Evolutionary conservation across 495 filamentous ascomycete genomes (phyloP), one percentile per base, ranked within the genome.

Genomic region (Trichocladium uniseriatum): DNA sequence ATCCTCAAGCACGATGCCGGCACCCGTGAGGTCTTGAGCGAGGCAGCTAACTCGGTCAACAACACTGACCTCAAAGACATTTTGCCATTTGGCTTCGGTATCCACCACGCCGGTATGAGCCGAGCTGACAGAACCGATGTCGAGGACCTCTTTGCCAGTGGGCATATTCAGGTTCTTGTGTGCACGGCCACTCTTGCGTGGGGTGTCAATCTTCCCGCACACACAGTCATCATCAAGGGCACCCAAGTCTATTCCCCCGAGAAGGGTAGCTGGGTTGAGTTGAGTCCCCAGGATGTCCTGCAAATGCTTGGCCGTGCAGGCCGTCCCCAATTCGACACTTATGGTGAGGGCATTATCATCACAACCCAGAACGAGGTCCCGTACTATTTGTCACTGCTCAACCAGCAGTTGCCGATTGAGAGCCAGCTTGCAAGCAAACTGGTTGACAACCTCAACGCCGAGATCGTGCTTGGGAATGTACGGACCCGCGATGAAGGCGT

Each of bases 281-380:
- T 99, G 49, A 95, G 89, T 56, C 92, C 94, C 10, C 92, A 99
- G 60, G 92, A 99, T 68, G 91, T 97, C 36, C 74, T 99, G 29
- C 92, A 99, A 65, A 99, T 99, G 92, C 81, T 99, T 55, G 92
- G 92, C 57, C 89, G 92, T 70, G 92, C 92, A 37, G 92, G 92
- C 62, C 81, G 92, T 46, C 92, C 92, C 8, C 92, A 99, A 56
- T 99, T 88, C 58, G 92, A 99, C 65, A 96, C 89, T 0, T 97
- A 92, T 58, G 92, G 92, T 59, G 92, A 97, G 57, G 92, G 92
- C 64, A 95, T 97, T 61, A 97, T 99, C 62, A 97, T 99, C 58
- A 99, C 92, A 0, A 89, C 87, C 1, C 91, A 97, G 60, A 70
- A 75, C 14, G 92, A 99, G 67, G 87, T 97, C 60, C 89, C 94